Base-by-base conservation (phyloP, 208 protist genomes). In the Crithidia brevicula region DNA sequence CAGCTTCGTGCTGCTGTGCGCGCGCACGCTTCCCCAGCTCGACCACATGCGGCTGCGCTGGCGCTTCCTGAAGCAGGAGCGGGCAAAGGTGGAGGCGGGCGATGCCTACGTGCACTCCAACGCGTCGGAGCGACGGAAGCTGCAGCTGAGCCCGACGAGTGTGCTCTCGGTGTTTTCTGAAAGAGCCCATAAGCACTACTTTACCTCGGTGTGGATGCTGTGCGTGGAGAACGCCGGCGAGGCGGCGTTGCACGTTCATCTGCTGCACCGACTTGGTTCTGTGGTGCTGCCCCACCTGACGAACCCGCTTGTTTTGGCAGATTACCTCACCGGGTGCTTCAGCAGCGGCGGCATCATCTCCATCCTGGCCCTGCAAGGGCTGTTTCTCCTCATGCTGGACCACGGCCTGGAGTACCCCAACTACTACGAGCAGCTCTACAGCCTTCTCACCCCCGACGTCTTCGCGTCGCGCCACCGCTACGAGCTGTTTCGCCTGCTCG, bases 351-450 rank as follows among this genome's bases (percentile, higher is more conserved):
- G 93, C 23, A 82, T 97, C 51, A 76, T 94, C 15, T 83, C 90
- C 20, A 84, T 97, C 20, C 85, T 97, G 13, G 83, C 90, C 4
- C 87, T 97, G 15, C 88, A 93, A 27, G 90, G 90, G 1, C 79
- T 97, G 11, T 93, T 96, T 59, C 16, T 96, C 15, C 82, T 97
- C 40, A 96, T 97, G 86, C 65, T 95, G 18, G 88, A 96, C 66
- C 88, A 97, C 66, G 88, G 89, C 0, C 75, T 97, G 13, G 90
- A 97, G 80, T 96, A 96, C 58, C 93, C 93, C 6, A 68, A 92
- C 31, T 97, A 91, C 75, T 97, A 95, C 76, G 78, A 94, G 65
- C 89, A 97, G 63, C 81, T 97, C 23, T 97, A 97, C 81, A 85
- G 77, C 34, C 79, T 96, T 28, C 74, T 97, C 63, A 93, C 86